A percentile compares a stretch with the other conserved stretches of the same genome.
Conservation (phyloP, 73 alveolate species). For the Durusdinium trenchii region DNA sequence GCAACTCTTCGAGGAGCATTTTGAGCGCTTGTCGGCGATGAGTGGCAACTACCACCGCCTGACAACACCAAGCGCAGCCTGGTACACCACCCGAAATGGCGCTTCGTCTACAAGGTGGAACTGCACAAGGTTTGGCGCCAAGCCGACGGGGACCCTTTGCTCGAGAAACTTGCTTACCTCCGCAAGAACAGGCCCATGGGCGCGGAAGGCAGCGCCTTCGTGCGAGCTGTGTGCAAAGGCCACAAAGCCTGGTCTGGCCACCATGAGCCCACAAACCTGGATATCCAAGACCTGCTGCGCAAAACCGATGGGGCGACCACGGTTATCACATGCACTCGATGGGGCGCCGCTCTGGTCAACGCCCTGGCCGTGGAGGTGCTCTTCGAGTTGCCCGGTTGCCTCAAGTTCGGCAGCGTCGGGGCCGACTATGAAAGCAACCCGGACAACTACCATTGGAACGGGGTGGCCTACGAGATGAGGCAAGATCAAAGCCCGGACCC, state of each 20-base stretch:
- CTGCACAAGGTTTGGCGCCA: neutral
- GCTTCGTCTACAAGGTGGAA: neutral
- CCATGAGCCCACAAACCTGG: neutral
- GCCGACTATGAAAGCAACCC: slow-evolving; percentile 51
- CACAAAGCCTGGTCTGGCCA: slow-evolving; percentile 61
- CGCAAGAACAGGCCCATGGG: slow-evolving; percentile 41
- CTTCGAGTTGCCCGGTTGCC: neutral
- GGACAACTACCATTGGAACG: neutral
- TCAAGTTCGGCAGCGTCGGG: neutral
- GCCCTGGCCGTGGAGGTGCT: slow-evolving; percentile 10
- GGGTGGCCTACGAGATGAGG: neutral
- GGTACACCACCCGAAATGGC: neutral
- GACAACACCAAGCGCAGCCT: slow-evolving; percentile 24
- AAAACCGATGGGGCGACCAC: neutral
- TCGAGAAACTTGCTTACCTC: neutral
- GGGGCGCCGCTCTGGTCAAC: slow-evolving; percentile 10
- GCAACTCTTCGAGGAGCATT: slow-evolving; percentile 59
- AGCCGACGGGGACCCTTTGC: slow-evolving; percentile 4
- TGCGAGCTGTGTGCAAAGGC: neutral
- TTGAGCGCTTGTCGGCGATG: slow-evolving; percentile 31
- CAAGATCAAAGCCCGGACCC: neutral
- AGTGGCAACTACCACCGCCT: slow-evolving; percentile 68
- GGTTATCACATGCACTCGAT: slow-evolving; percentile 45
- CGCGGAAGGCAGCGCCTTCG: neutral
- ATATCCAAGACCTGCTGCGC: neutral